Base-by-base conservation (phyloP, 352 stramenopile species). In the Paralagenidium karlingii region DNA sequence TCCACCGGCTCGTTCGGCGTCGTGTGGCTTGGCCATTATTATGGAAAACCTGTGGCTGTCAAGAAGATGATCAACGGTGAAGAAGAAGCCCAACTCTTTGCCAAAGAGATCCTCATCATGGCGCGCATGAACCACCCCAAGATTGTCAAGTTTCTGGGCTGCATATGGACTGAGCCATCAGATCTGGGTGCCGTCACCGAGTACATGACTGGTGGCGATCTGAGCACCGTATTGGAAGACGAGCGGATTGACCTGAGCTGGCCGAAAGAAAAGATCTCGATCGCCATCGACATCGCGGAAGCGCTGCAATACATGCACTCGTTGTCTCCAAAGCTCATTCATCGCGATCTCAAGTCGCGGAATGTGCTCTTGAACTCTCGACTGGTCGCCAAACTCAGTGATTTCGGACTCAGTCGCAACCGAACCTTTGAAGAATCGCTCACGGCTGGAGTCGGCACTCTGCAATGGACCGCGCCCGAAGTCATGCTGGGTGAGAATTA, bases 1-100 rank as follows among this genome's bases (percentile, higher is more conserved):
- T 86, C 71, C 30, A 83, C 64, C 37, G 78, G 78, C 24, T 71
- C 78, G 19, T 89, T 86, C 29, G 70, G 78, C 24, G 74, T 88
- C 21, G 73, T 89, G 20, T 92, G 73, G 73, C 62, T 92, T 10
- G 75, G 78, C 8, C 78, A 92, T 58, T 89, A 89, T 60, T 75
- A 89, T 41, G 78, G 75, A 10, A 71, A 89, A 43, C 73, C 73
- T 0, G 78, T 92, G 10, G 78, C 76, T 0, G 75, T 92, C 11
- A 92, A 92, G 63, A 68, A 73, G 49, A 89, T 92, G 73, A 82
- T 89, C 77, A n/a, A n/a, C n/a, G n/a, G n/a, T n/a, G n/a, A n/a
- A n/a, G n/a, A n/a, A n/a, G n/a, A n/a, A 45, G 55, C 54, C 43
- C 60, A 66, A 16, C 43, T 62, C 16, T 92, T 92, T 44, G 73